Evolutionary conservation across 2,329 filamentous ascomycete genomes (phyloP).

Genomic region (Chaetomiaceae sp.): DNA sequence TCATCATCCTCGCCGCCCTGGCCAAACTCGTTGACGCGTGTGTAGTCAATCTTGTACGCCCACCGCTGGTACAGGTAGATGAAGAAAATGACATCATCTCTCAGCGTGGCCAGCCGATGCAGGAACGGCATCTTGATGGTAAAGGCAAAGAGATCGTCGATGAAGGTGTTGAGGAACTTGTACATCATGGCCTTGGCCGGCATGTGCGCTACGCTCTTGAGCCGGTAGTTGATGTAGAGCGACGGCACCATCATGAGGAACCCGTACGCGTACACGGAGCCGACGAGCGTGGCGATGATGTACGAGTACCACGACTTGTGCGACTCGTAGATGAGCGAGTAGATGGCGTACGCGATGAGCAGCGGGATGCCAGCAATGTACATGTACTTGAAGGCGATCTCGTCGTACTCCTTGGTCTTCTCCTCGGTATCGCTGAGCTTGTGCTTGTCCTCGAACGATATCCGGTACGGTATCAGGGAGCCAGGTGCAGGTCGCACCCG

Average conservation of each 20-base stretch:
- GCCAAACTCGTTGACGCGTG: conserved; percentile 92
- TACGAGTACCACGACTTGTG: conserved; percentile 99
- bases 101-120: conserved; percentile 83
- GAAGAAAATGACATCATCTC: conserved; percentile 98
- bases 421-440: conserved; percentile 91
- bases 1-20: conserved; percentile 86
- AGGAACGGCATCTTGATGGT: conserved; percentile 99
- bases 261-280: conserved; percentile 94
- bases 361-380: conserved; percentile 89
- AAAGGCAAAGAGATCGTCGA: conserved; percentile 96
- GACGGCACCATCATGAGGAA: conserved; percentile 99
- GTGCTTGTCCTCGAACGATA: conserved; percentile 95
- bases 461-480: conserved; percentile 69
- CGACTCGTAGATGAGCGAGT: conserved; percentile 85
- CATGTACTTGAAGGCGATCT: conserved; percentile 96
- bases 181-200: conserved; percentile 94
- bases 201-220: conserved; percentile 96
- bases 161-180: conserved; percentile 98
- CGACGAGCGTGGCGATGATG: conserved; percentile 89
- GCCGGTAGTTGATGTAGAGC: conserved; percentile 97
- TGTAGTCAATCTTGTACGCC: conserved; percentile 88
- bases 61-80: conserved; percentile 93
- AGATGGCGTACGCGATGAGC: conserved; percentile 80
- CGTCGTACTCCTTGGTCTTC: conserved; percentile 97
- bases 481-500: conserved; percentile 66